Conservation (phyloP, 768 basidiomycete genomes). For the Leccinellum rugosiceps region DNA sequence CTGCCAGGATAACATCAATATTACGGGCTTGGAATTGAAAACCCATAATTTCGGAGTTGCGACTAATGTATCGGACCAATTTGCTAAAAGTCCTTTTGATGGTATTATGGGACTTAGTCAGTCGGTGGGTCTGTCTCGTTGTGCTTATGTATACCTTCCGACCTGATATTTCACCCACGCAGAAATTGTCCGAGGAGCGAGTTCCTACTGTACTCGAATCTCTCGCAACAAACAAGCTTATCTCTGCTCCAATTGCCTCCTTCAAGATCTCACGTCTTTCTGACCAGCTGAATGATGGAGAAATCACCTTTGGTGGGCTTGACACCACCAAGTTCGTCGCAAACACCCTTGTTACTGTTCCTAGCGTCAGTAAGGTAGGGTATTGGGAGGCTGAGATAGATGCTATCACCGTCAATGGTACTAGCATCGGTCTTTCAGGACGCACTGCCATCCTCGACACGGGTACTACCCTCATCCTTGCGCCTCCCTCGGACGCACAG, state of each 20-base stretch:
- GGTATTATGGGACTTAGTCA: constrained; percentile 78
- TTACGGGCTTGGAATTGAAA: constrained; percentile 59
- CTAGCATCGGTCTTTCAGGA: constrained; percentile 45
- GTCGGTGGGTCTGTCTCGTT: constrained; percentile 45
- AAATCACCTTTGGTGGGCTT: constrained; percentile 79
- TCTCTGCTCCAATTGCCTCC: constrained; percentile 64
- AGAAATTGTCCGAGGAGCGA: constrained; percentile 64
- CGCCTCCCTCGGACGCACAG: constrained; percentile 46
- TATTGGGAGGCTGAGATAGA: constrained; percentile 81
- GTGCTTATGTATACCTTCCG: background rate
- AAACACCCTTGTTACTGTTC: constrained; percentile 52
- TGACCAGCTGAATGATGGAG: constrained; percentile 64
- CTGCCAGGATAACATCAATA: constrained; percentile 55
- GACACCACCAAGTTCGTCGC: constrained; percentile 67
- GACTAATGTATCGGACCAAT: constrained; percentile 55
- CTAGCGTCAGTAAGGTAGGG: constrained; percentile 61
- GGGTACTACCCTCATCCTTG: constrained; percentile 45
- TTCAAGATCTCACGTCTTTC: constrained; percentile 77
- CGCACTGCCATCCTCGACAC: constrained; percentile 70
- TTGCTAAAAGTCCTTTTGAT: constrained; percentile 58
- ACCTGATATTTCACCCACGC: background rate
- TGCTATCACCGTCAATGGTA: constrained; percentile 55
- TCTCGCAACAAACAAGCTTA: constrained; percentile 53
- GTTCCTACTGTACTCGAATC: constrained; percentile 70
- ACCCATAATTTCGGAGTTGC: constrained; percentile 71